phyloP scores from a whole-genome alignment of 805 yeast genomes.

The Starmerella floris region DNA sequence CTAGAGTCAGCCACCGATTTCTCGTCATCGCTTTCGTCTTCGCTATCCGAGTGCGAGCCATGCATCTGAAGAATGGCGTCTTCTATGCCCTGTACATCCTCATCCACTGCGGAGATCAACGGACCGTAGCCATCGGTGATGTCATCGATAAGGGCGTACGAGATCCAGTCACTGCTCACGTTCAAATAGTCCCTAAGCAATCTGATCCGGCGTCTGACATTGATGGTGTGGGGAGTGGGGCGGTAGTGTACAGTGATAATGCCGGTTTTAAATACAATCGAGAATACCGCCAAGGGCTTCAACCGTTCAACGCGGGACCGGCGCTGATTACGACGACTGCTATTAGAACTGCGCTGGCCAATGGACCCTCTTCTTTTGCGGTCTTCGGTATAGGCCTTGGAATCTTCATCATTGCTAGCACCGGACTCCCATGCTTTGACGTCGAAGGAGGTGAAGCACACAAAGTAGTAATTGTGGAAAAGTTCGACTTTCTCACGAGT shows the following conservation, averaged over 20 bases:
- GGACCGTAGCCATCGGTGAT: slow-evolving; percentile 97
- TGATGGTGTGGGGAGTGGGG: slow-evolving; percentile 91
- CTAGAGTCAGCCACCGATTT: slow-evolving; percentile 20
- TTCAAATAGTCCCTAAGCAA: slow-evolving; percentile 74
- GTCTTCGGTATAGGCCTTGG: neutral
- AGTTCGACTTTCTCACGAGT: slow-evolving; percentile 91
- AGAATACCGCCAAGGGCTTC: slow-evolving; percentile 83
- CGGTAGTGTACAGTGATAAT: slow-evolving; percentile 88
- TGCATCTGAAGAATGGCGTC: slow-evolving; percentile 83
- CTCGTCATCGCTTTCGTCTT: slow-evolving; percentile 29
- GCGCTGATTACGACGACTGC: slow-evolving; percentile 19
- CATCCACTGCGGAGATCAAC: slow-evolving; percentile 84
- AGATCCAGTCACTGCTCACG: slow-evolving; percentile 91
- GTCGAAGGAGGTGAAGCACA: slow-evolving; percentile 77
- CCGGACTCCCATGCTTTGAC: slow-evolving; percentile 28
- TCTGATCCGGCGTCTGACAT: slow-evolving; percentile 87
- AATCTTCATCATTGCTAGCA: neutral
- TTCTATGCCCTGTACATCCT: slow-evolving; percentile 88
- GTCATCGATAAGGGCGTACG: slow-evolving; percentile 91
- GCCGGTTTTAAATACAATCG: slow-evolving; percentile 80
- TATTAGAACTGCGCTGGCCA: slow-evolving; percentile 13
- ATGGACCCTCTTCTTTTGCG: slow-evolving; percentile 11
- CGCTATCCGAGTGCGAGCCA: slow-evolving; percentile 42
- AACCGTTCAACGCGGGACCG: slow-evolving; percentile 35
- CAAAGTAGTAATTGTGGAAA: slow-evolving; percentile 78